Evolutionary conservation across 108 stramenopile species (phyloP).

Genomic region (Discostella stelligeroides): DNA sequence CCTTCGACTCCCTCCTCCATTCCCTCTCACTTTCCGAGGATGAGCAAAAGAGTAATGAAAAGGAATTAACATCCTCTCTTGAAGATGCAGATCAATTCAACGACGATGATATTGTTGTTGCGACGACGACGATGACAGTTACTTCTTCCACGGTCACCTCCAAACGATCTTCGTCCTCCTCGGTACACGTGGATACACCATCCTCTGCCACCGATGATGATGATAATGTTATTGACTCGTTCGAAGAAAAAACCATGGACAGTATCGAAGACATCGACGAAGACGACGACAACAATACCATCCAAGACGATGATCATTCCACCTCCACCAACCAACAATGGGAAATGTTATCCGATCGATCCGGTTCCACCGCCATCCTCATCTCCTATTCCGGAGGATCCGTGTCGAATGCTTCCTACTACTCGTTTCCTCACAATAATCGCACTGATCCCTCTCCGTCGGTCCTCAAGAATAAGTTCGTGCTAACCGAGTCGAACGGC

Average conservation of each 20-base stretch:
- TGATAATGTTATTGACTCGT: neutral
- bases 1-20: neutral
- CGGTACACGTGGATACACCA: neutral
- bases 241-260: constrained; percentile 30
- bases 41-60: constrained; percentile 9
- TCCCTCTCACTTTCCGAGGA: neutral
- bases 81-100: constrained; percentile 14
- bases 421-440: constrained; percentile 10
- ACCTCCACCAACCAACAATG: constrained; percentile 17
- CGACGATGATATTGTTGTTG: neutral
- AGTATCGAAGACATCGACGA: constrained; percentile 9
- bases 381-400: constrained; percentile 44
- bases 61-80: constrained; percentile 1
- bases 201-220: too few relatives aligned
- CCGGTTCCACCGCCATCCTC: constrained; percentile 38
- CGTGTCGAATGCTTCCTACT: constrained; percentile 21
- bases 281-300: constrained; percentile 4
- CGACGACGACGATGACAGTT: constrained; percentile 1
- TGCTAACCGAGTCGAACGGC: constrained; percentile 37
- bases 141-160: neutral
- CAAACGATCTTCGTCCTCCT: neutral
- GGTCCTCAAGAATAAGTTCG: constrained; percentile 40
- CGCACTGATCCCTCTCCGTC: constrained; percentile 38
- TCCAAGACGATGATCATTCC: neutral
- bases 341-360: constrained; percentile 49